Base-by-base conservation (phyloP, 176 grass and related monocot genomes). In the Carex parvula region DNA sequence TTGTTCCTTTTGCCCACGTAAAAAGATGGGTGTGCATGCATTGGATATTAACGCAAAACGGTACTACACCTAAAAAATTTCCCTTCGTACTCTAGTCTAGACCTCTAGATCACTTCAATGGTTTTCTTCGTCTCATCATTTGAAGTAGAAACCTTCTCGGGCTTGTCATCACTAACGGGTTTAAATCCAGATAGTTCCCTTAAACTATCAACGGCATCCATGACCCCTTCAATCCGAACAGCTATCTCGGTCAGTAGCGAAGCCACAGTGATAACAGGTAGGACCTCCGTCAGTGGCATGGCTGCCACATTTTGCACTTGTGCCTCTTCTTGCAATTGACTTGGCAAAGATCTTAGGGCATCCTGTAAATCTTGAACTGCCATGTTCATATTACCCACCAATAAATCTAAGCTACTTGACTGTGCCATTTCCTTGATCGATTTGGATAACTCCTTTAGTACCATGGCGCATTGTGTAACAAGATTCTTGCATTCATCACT, bases 211-310 rank as follows among this genome's bases (percentile, higher is more conserved):
- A 90, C 89, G 21, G 87, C 89, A 84, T 98, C 89, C 0, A 90
- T 84, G 1, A 94, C 86, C 64, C 42, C 83, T 85, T 88, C 92
- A 50, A 93, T 41, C 82, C 91, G 75, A 37, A 81, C 30, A 21
- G 95, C 91, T 83, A 93, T 87, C 84, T 98, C 90, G 6, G 91
- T 82, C 79, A 98, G 88, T 66, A 94, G 84, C 6, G 92, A 87
- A 33, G 89, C 77, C 63, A 87, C 79, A 1, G 92, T 91, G 87
- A 94, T 84, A 3, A 94, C 80, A 3, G 92, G 90, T 85, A 92
- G 80, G 44, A 79, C 84, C 26, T 91, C 92, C 41, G 84, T 85
- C 68, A 92, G 70, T 26, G 83, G 85, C 60, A 70, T 53, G 39
- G 59, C 35, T 5, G 42, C 20, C 6, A 78, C 21, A 33, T 57